phyloP scores from a whole-genome alignment of 768 basidiomycete genomes.

The Suillus discolor region DNA sequence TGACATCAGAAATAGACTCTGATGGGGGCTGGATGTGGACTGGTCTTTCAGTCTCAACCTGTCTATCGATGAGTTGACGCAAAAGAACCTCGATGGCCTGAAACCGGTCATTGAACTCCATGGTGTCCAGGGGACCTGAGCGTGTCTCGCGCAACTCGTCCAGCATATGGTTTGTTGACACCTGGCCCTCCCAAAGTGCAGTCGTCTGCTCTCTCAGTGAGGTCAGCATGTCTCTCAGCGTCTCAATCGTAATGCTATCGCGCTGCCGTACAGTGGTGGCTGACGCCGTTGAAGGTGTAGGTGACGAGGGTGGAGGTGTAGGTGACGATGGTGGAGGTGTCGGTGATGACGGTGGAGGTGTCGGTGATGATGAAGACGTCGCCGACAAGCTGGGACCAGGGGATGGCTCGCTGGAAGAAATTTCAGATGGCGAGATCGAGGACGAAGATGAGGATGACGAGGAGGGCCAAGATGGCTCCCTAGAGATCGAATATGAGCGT shows the following conservation, averaged over 20 bases:
- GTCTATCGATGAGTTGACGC: slow-evolving; percentile 13
- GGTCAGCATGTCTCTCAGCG: slow-evolving; percentile 55
- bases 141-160: slow-evolving; percentile 60
- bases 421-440: slow-evolving; percentile 34
- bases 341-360: slow-evolving; percentile 39
- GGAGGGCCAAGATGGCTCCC: slow-evolving; percentile 36
- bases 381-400: slow-evolving; percentile 41
- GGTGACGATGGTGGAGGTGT: slow-evolving; percentile 41
- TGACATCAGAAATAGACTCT: slow-evolving; percentile 33
- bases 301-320: slow-evolving; percentile 39
- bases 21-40: slow-evolving; percentile 17
- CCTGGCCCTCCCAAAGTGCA: slow-evolving; percentile 65
- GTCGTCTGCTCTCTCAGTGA: slow-evolving; percentile 60
- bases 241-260: slow-evolving; percentile 39
- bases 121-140: slow-evolving; percentile 39
- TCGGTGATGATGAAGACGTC: slow-evolving; percentile 38
- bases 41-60: slow-evolving; percentile 15
- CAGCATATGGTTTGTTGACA: slow-evolving; percentile 57
- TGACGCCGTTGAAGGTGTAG: slow-evolving; percentile 40
- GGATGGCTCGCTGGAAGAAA: slow-evolving; percentile 36
- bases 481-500: slow-evolving; percentile 7
- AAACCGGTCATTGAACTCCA: slow-evolving; percentile 39
- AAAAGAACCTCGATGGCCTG: slow-evolving; percentile 28
- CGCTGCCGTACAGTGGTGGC: slow-evolving; percentile 38
- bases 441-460: slow-evolving; percentile 38